Base-by-base conservation (phyloP, 768 basidiomycete genomes). In the Mycena polygramma region DNA sequence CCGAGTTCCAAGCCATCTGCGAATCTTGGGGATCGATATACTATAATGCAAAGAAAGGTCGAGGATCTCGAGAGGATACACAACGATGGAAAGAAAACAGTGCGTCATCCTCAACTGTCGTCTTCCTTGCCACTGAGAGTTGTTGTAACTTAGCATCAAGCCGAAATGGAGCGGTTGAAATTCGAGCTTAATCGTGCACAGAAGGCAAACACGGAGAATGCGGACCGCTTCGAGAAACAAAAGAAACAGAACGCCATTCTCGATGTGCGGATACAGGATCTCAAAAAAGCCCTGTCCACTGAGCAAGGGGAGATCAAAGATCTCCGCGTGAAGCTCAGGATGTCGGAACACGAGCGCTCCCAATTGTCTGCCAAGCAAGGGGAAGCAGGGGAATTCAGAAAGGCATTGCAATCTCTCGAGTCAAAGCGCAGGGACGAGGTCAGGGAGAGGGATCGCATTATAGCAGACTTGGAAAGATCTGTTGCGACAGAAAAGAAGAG, bases 291-390 rank as follows among this genome's bases (percentile, higher is more conserved):
- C 22, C 79, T 81, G 20, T 69, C 78, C 0, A 70, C 81, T 0
- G 90, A 92, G 66, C 88, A 92, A 74, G 79, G 82, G 0, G 91
- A 93, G 76, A 76, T 92, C 75, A 92, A 89, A 74, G 91, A 90
- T 24, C 76, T 92, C 7, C 86, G 88, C 19, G 75, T 83, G 46
- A 92, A 90, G 77, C 80, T 93, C 37, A 85, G 89, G 20, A 76
- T 81, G 57, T 82, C 84, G 7, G 92, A 93, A 69, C 85, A 89
- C 66, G 91, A 91, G 67, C 85, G 85, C 39, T 75, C 81, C 14
- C 88, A 89, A 69, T 75, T 89, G 7, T 77, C 83, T 5, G 77
- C 83, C 2, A 90, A 90, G 69, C 88, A 88, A 46, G 83, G 80
- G 11, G 91, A 91, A 61, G 77, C 81, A 0, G 79, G 76, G 1